Conservation (phyloP, 2,329 filamentous ascomycete genomes). For the Fusarium praegraminearum region DNA sequence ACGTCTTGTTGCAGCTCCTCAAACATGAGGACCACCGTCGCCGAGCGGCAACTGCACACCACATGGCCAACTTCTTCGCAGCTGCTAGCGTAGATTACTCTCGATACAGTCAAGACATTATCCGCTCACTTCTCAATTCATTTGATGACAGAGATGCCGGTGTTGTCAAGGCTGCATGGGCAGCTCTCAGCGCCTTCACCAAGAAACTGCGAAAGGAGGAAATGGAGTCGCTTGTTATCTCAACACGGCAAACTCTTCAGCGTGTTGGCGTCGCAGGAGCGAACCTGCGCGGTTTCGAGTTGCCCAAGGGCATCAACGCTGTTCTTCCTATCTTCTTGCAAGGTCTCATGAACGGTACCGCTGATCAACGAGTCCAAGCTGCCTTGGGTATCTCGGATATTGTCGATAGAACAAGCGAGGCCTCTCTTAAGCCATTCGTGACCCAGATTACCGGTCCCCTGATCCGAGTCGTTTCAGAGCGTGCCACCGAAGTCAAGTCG, state of each 20-base stretch:
- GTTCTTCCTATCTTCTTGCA: conserved; percentile 97
- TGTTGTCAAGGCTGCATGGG: conserved; percentile 92
- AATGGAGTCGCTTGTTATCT: conserved; percentile 92
- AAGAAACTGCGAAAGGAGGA: conserved; percentile 94
- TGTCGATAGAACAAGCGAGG: conserved; percentile 89
- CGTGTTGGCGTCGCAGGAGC: conserved; percentile 89
- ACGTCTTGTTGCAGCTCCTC: conserved; percentile 84
- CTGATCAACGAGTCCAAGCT: conserved; percentile 91
- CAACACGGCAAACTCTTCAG: conserved; percentile 86
- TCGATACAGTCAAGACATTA: conserved; percentile 94
- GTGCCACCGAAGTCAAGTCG: conserved; percentile 94
- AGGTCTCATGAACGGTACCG: conserved; percentile 94
- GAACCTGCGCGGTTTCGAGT: conserved; percentile 85
- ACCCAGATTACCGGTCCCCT: conserved; percentile 97
- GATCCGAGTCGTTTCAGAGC: conserved; percentile 96
- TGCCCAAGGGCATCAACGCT: conserved; percentile 97
- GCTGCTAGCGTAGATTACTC: conserved; percentile 88
- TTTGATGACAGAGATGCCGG: conserved; percentile 88
- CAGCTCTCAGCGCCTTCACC: conserved; percentile 86
- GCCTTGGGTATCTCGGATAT: conserved; percentile 96
- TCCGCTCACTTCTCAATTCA: conserved; percentile 88
- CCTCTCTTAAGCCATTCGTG: conserved; percentile 91
- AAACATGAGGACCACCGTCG: conserved; percentile 94
- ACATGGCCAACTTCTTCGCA: conserved; percentile 88
- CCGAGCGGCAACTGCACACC: conserved; percentile 80